These are phyloP conservation scores for Phytophthora kernoviae DNA, from an alignment of 352 stramenopile genomes.

Conservation along the genomic window DNA sequence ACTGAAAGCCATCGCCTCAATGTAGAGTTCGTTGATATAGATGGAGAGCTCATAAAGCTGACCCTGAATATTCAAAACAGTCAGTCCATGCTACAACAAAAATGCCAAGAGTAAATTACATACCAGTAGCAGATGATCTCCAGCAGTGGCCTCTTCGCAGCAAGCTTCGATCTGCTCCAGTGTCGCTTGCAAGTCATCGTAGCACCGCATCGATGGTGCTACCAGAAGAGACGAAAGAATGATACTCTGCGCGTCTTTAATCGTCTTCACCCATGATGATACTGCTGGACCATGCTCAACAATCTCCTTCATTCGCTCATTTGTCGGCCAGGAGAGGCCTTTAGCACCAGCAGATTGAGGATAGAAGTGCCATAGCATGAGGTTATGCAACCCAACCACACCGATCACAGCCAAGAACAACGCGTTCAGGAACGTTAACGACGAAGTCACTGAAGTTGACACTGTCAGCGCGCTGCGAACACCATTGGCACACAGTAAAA, in stretches of 20 bases:
- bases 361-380: slow-evolving; percentile 13
- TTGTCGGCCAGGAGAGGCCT: slow-evolving; percentile 17
- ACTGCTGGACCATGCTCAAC: slow-evolving; percentile 17
- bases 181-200: slow-evolving; percentile 25
- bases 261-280: slow-evolving; percentile 33
- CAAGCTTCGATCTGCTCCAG: slow-evolving; percentile 29
- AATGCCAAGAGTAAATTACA: slow-evolving; percentile 1
- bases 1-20: slow-evolving; percentile 52
- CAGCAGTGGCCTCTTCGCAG: slow-evolving; percentile 29
- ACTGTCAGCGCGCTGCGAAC: slow-evolving; percentile 71
- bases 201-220: slow-evolving; percentile 36
- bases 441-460: slow-evolving; percentile 52
- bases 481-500: slow-evolving; percentile 56
- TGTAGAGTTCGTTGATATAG: slow-evolving; percentile 45
- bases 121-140: slow-evolving; percentile 41
- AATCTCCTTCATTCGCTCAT: slow-evolving; percentile 27
- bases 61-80: slow-evolving; percentile 14
- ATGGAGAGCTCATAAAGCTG: slow-evolving; percentile 46
- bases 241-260: slow-evolving; percentile 27
- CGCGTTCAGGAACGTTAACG: slow-evolving; percentile 53
- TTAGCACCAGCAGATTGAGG: slow-evolving; percentile 2
- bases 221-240: slow-evolving; percentile 33
- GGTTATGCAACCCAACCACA: slow-evolving; percentile 13
- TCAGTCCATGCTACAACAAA: not conserved
- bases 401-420: slow-evolving; percentile 26